phyloP scores from a whole-genome alignment of 2,329 filamentous ascomycete genomes.

The Botrytis hyacinthi region DNA sequence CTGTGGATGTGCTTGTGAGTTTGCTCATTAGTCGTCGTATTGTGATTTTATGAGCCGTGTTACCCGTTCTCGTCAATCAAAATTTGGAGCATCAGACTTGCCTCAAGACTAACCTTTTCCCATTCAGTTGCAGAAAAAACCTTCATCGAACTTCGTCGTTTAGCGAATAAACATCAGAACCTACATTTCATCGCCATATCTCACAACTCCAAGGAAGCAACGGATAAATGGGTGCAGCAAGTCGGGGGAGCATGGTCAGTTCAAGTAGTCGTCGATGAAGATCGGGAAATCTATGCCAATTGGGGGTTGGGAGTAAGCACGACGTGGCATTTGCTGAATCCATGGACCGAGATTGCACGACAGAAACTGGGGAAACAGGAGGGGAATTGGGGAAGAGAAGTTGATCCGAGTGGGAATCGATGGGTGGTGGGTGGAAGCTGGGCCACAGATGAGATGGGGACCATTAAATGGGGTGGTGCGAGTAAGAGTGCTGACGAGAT shows the following conservation, averaged over 20 bases:
- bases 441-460: constrained; percentile 42
- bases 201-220: constrained; percentile 59
- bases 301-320: constrained; percentile 65
- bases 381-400: constrained; percentile 59
- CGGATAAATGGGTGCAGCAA: constrained; percentile 42
- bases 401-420: constrained; percentile 62
- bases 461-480: constrained; percentile 53
- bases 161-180: constrained; percentile 52
- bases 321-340: constrained; percentile 63
- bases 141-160: constrained; percentile 54
- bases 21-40: not conserved
- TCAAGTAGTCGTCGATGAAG: constrained; percentile 58
- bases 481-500: constrained; percentile 53
- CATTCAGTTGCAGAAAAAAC: constrained; percentile 64
- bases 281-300: constrained; percentile 58
- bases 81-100: not conserved
- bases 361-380: constrained; percentile 59
- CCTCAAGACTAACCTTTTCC: not conserved
- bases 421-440: constrained; percentile 65
- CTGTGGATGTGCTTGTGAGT: constrained; percentile 72
- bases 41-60: not conserved
- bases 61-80: not conserved
- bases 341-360: constrained; percentile 54
- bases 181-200: constrained; percentile 62
- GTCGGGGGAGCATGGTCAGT: constrained; percentile 46